Evolutionary conservation across 768 basidiomycete genomes (phyloP), one percentile per base, ranked within the genome.

Genomic region (Xerocomellus intermedius): DNA sequence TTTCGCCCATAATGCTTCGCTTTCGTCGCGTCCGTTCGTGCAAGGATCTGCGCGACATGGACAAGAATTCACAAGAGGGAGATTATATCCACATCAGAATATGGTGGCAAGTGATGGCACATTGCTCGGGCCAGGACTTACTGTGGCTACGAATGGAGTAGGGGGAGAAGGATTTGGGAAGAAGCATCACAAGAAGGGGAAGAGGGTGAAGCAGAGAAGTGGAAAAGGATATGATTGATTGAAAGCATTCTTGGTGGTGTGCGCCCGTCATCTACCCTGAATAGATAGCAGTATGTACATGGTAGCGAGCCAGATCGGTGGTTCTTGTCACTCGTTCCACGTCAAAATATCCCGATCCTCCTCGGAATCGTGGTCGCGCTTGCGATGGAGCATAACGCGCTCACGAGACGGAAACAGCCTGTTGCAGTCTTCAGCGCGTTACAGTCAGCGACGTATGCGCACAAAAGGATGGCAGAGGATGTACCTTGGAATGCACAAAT

Each of bases 151-250:
- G 37, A 74, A 74, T 50, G 77, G 61, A 43, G 61, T 57, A 58
- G 64, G 74, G 50, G 56, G 61, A 57, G 63, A 68, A 56, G 69
- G 61, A 17, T 61, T 69, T 1, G 82, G 81, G 16, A 96, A 95
- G 77, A 94, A 91, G 68, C 85, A 85, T 60, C 89, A 93, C 76
- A 97, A 93, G 73, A 89, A 86, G 67, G 73, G 79, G 73, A 87
- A 89, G 66, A 74, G 86, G 45, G 82, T 82, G 45, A 98, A 98
- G 74, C 89, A 95, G 72, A 78, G 96, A 58, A 94, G 92, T 66
- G 96, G 96, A 14, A 88, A 83, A 65, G 96, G 96, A 22, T 98
- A 98, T 63, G 96, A 97, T 69, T 82, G 66, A 69, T 32, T 21
- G 22, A 36, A 47, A 17, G 22, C 9, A 33, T n/a, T 22, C 5